Evolutionary conservation across 768 basidiomycete genomes (phyloP).

Genomic region (Suillus variegatus): DNA sequence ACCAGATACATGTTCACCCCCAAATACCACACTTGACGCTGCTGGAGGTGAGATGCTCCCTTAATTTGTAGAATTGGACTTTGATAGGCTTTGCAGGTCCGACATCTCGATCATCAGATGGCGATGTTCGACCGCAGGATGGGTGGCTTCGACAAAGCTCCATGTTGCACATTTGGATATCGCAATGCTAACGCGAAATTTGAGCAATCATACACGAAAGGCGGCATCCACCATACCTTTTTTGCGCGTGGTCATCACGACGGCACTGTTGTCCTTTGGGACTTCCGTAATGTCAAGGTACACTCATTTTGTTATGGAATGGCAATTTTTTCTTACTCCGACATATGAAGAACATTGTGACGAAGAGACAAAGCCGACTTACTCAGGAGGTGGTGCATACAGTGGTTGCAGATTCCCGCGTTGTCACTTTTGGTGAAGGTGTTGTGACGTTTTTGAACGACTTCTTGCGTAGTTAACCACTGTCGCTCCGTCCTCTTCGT

Average conservation of each 20-base stretch:
- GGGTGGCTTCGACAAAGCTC: conserved; percentile 38
- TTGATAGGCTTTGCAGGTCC: conserved; percentile 37
- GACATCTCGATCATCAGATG: conserved; percentile 50
- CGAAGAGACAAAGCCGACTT: conserved; percentile 33
- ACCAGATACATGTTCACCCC: conserved; percentile 49
- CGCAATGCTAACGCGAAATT: conserved; percentile 28
- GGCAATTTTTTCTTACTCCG: conserved; percentile 22
- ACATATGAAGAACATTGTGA: conserved; percentile 36
- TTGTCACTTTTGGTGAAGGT: conserved; percentile 42
- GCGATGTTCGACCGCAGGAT: conserved; percentile 48
- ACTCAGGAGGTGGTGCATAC: conserved; percentile 41
- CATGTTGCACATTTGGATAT: conserved; percentile 48
- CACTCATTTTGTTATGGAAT: conserved; percentile 12
- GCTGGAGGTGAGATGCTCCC: conserved; percentile 44
- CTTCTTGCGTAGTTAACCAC: conserved; percentile 22
- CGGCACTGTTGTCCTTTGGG: conserved; percentile 47
- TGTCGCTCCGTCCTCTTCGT: neutral
- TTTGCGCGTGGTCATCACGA: conserved; percentile 51
- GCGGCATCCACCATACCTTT: conserved; percentile 40
- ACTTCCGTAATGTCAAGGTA: conserved; percentile 51
- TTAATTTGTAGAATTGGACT: conserved; percentile 11
- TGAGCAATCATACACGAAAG: conserved; percentile 34
- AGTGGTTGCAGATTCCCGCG: conserved; percentile 38
- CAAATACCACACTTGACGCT: conserved; percentile 43
- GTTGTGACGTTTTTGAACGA: conserved; percentile 41